A percentile compares a stretch with the other conserved stretches of the same genome.
Conservation (phyloP, 225 moss, liverwort and hornwort species). For the Rhytidiadelphus loreus region DNA sequence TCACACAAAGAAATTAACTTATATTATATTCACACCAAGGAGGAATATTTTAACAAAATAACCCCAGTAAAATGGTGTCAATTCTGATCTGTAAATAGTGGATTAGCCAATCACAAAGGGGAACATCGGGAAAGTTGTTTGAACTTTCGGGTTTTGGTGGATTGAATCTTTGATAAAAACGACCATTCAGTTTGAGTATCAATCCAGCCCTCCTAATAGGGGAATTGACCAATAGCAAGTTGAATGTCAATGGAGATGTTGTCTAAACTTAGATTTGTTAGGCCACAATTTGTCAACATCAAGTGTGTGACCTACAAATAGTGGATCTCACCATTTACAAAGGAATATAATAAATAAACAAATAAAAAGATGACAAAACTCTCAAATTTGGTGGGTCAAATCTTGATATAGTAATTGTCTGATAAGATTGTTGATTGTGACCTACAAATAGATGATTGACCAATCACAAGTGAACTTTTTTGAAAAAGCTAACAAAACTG, state of each 20-base stretch:
- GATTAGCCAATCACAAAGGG: background rate
- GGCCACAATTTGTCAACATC: background rate
- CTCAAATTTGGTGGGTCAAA: background rate
- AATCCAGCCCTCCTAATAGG: accelerated
- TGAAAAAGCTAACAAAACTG: accelerated
- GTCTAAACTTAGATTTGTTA: accelerated
- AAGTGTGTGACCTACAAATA: background rate
- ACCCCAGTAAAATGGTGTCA: accelerated
- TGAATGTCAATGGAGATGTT: background rate
- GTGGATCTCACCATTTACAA: background rate
- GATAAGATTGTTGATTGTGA: background rate
- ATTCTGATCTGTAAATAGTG: accelerated
- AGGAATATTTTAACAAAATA: background rate
- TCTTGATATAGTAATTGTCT: accelerated
- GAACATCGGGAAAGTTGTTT: background rate
- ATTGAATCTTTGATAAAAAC: background rate
- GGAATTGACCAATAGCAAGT: too few relatives aligned
- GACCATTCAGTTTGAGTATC: accelerated
- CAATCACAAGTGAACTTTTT: background rate
- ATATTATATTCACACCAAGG: too few relatives aligned
- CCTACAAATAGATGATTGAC: background rate
- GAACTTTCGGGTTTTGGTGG: background rate
- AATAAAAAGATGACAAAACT: background rate
- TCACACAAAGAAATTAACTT: background rate
- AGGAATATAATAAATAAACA: accelerated